Percentiles rank a stretch among this genome's conserved stretches.
phyloP scores from a whole-genome alignment of 2,329 filamentous ascomycete genomes.

The Ascocoryne sarcoides region DNA sequence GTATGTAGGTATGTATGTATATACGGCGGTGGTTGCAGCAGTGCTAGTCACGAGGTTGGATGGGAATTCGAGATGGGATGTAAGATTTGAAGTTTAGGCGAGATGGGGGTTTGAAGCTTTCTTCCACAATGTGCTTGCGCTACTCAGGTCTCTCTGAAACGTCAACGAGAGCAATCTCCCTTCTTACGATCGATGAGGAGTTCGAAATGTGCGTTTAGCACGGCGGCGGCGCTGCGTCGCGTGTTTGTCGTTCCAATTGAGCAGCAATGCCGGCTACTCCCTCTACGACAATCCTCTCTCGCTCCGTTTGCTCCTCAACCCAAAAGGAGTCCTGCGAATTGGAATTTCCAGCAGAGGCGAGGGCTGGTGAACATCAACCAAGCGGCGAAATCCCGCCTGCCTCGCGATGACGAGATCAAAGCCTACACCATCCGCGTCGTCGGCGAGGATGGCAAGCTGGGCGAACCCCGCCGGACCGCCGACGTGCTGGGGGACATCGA shows the following conservation, averaged over 20 bases:
- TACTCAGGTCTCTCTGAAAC: neutral
- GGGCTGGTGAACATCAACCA: slow-evolving; percentile 5
- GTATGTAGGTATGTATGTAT: no score
- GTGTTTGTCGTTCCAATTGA: slow-evolving; percentile 37
- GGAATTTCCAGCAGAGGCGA: slow-evolving; percentile 6
- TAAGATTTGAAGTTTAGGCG: neutral
- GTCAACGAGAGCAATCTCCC: neutral
- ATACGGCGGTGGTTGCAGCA: no score
- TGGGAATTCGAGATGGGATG: neutral
- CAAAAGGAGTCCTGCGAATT: slow-evolving; percentile 1
- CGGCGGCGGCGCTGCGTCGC: slow-evolving; percentile 37
- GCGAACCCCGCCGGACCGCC: slow-evolving; percentile 24
- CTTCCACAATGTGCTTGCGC: neutral
- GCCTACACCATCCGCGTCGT: slow-evolving; percentile 36
- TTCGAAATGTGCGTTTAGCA: slow-evolving; percentile 31
- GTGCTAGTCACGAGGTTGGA: slow-evolving; percentile 1
- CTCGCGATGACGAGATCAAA: slow-evolving; percentile 40
- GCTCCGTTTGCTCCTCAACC: slow-evolving; percentile 2
- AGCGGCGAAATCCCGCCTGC: slow-evolving; percentile 27
- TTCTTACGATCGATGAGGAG: slow-evolving; percentile 16
- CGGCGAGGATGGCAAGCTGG: slow-evolving; percentile 29
- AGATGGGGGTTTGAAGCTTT: neutral
- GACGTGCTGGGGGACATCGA: slow-evolving; percentile 38
- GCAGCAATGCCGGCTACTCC: slow-evolving; percentile 17
- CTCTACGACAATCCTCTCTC: slow-evolving; percentile 13